These are phyloP conservation scores for Penicillium ochrochloron DNA, from an alignment of 495 filamentous ascomycete genomes.

Conservation along the genomic window DNA sequence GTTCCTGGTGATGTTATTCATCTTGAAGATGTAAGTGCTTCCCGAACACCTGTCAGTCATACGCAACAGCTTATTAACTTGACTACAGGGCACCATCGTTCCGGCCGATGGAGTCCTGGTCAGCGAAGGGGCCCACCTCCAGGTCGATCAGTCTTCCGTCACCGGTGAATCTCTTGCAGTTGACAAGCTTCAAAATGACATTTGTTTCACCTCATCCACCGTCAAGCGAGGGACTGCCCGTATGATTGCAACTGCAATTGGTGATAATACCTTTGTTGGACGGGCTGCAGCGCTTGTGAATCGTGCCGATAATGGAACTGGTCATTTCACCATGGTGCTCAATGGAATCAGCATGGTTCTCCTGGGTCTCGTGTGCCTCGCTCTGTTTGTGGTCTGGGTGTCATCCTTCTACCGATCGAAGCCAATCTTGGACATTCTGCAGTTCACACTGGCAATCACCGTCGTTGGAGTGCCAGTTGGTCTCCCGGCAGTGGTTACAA, in stretches of 20 bases:
- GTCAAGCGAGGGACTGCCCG: slow-evolving; percentile 89
- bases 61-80: slow-evolving; percentile 12
- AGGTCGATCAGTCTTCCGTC: slow-evolving; percentile 90
- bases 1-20: slow-evolving; percentile 90
- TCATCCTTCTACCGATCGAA: slow-evolving; percentile 86
- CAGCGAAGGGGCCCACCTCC: slow-evolving; percentile 77
- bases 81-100: slow-evolving; percentile 73
- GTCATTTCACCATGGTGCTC: slow-evolving; percentile 89
- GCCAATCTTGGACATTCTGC: slow-evolving; percentile 71
- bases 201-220: slow-evolving; percentile 80
- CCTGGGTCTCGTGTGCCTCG: slow-evolving; percentile 78
- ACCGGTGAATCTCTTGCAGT: slow-evolving; percentile 93
- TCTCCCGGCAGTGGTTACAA: slow-evolving; percentile 93
- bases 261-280: slow-evolving; percentile 88
- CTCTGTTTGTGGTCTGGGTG: slow-evolving; percentile 82
- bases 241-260: slow-evolving; percentile 79
- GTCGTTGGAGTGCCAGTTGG: slow-evolving; percentile 94
- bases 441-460: slow-evolving; percentile 83
- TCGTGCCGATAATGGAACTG: slow-evolving; percentile 68
- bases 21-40: slow-evolving; percentile 69
- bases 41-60: background rate
- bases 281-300: slow-evolving; percentile 84
- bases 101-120: slow-evolving; percentile 86
- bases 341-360: slow-evolving; percentile 78
- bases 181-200: slow-evolving; percentile 79